Base-by-base conservation (phyloP, 371 early-diverging fungal species). In the Amoeboradix gromovi region DNA sequence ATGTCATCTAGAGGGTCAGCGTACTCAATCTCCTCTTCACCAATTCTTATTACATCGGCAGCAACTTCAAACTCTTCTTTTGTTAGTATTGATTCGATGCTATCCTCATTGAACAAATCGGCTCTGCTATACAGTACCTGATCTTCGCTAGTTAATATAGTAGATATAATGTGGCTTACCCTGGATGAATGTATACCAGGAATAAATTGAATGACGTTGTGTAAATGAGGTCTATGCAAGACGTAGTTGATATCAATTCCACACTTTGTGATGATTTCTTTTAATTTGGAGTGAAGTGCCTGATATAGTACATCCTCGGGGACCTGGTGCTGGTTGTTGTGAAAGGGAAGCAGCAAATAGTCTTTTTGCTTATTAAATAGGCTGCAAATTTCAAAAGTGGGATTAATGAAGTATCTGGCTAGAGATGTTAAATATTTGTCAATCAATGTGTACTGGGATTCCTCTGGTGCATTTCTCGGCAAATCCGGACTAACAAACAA, bases 61-160 rank as follows among this genome's bases (percentile, higher is more conserved):
- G 48, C 48, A 48, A 48, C 48, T 48, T 48, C 48, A 48, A 48
- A 48, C 48, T 48, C 48, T 48, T 48, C 48, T 48, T 48, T 48
- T 48, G 48, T 48, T 22, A 48, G 22, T 12, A 48, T 48, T 12
- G 48, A 48, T 48, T 48, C 48, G 22, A 22, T 48, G 22, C 12
- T 12, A 22, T 48, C 48, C 22, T 5, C 48, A 48, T 12, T 22
- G 22, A 12, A 48, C 48, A 48, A 48, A 22, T 48, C 48, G 22
- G 48, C 48, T 48, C 48, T 48, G 5, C 12, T 12, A 48, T 48
- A 48, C 5, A 48, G 5, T 5, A 48, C 48, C 22, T 48, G 48
- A 48, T 48, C 48, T 5, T 48, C 48, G 48, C 48, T 48, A 48
- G 48, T 22, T 22, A 48, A 48, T 12, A 48, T 48, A 48, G 48